These are phyloP conservation scores for Candida tropicalis DNA, from an alignment of 1,139 yeast genomes.

Conservation along the genomic window DNA sequence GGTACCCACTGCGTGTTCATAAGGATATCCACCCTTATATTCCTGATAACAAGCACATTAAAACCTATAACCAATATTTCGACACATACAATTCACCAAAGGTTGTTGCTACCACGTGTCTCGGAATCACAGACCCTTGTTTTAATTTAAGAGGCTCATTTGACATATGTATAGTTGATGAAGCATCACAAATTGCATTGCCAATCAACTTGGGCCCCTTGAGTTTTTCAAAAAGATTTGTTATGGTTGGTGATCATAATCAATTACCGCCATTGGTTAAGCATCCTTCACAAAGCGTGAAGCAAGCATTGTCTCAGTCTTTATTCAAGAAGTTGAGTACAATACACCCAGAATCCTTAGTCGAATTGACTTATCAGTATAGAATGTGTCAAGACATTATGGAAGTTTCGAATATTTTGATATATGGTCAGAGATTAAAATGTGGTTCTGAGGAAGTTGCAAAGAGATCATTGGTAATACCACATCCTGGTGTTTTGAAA, in stretches of 20 bases:
- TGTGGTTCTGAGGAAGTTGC: constrained; percentile 76
- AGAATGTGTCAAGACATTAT: constrained; percentile 92
- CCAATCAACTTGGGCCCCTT: constrained; percentile 92
- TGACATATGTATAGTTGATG: constrained; percentile 94
- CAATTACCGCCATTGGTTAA: constrained; percentile 87
- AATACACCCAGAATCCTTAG: constrained; percentile 68
- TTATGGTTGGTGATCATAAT: constrained; percentile 92
- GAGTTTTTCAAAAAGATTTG: constrained; percentile 72
- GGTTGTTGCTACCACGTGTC: constrained; percentile 87
- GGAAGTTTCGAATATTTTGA: constrained; percentile 75
- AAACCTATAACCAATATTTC: constrained; percentile 47
- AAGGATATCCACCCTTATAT: constrained; percentile 58
- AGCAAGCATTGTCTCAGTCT: constrained; percentile 73
- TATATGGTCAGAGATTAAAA: constrained; percentile 72
- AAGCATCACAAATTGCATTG: constrained; percentile 92
- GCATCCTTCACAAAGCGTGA: constrained; percentile 55
- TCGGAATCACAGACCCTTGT: constrained; percentile 70
- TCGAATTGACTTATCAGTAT: constrained; percentile 79
- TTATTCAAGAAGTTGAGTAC: constrained; percentile 76
- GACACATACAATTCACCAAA: constrained; percentile 55
- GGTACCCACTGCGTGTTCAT: constrained; percentile 60
- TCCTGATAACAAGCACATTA: constrained; percentile 45
- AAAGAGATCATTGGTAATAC: constrained; percentile 52
- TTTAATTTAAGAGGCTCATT: constrained; percentile 60
- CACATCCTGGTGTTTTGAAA: constrained; percentile 31